Base-by-base conservation (phyloP, 108 stramenopile species). In the Cyclotella baltica region DNA sequence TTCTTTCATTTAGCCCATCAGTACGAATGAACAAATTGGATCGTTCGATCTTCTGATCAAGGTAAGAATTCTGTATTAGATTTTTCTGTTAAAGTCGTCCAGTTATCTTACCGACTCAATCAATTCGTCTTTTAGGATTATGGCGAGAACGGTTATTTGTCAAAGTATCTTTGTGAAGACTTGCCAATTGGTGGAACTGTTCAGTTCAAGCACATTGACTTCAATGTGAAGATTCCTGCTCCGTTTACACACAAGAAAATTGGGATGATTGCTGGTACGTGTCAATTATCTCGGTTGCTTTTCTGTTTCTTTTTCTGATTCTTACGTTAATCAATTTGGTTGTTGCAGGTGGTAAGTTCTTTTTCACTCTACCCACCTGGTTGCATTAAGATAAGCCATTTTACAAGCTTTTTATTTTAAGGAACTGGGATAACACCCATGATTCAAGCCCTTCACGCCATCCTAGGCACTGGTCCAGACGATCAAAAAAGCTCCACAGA, bases 361-460 rank as follows among this genome's bases (percentile, higher is more conserved):
- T n/a, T 48, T 2, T 4, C 2, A n/a, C 47, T 2, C n/a, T 6
- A 48, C n/a, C 1, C n/a, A n/a, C n/a, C n/a, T 6, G 47, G 4
- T n/a, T 48, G 47, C 47, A 2, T 2, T 6, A n/a, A 48, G 19
- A 57, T 20, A 27, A 57, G n/a, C n/a, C n/a, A n/a, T n/a, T n/a
- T 48, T n/a, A 16, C 47, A n/a, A 1, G 2, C 2, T 48, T n/a
- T n/a, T n/a, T 48, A 4, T 6, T 48, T 57, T 1, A 2, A 46
- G 98, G 98, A n/a, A 97, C 97, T 18, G 98, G 98, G 15, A 90
- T 99, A 62, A 98, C 97, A 28, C 98, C 98, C 59, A 97, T 97
- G 91, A 86, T 97, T 19, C 98, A 99, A 87, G 97, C 96, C 9
- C 79, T 98, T 46, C 96, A 97, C 81, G 97, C 96, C 61, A 87